phyloP scores from a whole-genome alignment of 2,329 filamentous ascomycete species.

The Pyrenochaeta sp. region DNA sequence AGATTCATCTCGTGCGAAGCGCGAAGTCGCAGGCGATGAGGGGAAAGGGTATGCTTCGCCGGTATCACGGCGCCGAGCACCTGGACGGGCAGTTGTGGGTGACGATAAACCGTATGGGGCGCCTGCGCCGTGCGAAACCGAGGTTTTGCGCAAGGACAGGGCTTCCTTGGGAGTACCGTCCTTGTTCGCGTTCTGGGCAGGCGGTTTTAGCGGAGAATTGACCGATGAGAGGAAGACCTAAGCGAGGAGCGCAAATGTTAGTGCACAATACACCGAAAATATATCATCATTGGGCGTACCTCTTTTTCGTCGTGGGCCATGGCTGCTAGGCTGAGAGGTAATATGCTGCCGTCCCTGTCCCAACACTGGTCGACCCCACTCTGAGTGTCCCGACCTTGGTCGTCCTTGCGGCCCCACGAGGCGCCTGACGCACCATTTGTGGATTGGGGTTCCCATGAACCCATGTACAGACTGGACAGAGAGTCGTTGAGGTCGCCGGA shows the following conservation, averaged over 20 bases:
- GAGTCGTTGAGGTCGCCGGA: slow-evolving; percentile 64
- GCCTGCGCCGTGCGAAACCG: slow-evolving; percentile 74
- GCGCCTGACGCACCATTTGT: slow-evolving; percentile 65
- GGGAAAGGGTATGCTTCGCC: slow-evolving; percentile 70
- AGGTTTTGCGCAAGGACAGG: slow-evolving; percentile 78
- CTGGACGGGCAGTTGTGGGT: slow-evolving; percentile 75
- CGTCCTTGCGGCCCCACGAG: slow-evolving; percentile 79
- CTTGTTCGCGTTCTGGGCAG: slow-evolving; percentile 72
- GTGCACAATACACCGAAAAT: slow-evolving; percentile 7
- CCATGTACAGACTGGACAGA: slow-evolving; percentile 72
- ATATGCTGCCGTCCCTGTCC: slow-evolving; percentile 74
- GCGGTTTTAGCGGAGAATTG: slow-evolving; percentile 91
- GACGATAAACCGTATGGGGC: slow-evolving; percentile 74
- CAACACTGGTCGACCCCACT: slow-evolving; percentile 92
- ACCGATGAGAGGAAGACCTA: slow-evolving; percentile 85
- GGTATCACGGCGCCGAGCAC: slow-evolving; percentile 83
- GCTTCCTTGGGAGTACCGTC: slow-evolving; percentile 63
- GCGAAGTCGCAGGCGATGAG: slow-evolving; percentile 67
- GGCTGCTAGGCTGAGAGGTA: slow-evolving; percentile 75
- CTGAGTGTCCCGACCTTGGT: slow-evolving; percentile 71
- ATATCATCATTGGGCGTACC: slow-evolving; percentile 52
- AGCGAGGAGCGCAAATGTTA: slow-evolving; percentile 28
- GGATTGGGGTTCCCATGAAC: slow-evolving; percentile 80
- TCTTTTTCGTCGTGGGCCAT: slow-evolving; percentile 74
- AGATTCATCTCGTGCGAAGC: slow-evolving; percentile 70